Evolutionary conservation across 208 protist genomes (phyloP).

Genomic region (Leishmania braziliensis): DNA sequence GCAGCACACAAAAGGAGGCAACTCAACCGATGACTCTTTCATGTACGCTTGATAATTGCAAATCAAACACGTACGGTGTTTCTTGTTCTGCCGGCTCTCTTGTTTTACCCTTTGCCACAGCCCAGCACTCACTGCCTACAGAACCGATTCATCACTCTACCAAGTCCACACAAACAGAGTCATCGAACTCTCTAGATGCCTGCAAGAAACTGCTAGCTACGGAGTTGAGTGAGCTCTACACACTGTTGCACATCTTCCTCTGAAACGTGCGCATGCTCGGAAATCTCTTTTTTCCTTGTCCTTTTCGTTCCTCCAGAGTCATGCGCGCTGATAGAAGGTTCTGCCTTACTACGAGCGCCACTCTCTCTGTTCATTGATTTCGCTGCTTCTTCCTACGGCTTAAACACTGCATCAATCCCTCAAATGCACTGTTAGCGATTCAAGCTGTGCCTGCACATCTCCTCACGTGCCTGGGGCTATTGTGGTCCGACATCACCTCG

Average conservation of each 20-base stretch:
- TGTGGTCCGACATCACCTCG: not conserved
- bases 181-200: constrained; percentile 1
- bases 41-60: constrained; percentile 7
- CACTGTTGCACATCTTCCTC: constrained; percentile 68
- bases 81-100: not conserved
- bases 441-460: not conserved
- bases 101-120: not conserved
- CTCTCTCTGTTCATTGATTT: not conserved
- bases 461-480: not conserved
- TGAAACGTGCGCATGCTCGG: not conserved
- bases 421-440: not conserved
- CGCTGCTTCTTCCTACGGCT: not conserved
- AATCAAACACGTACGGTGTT: not conserved
- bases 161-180: constrained; percentile 18
- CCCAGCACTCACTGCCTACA: not conserved
- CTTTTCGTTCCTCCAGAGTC: not conserved
- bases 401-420: not conserved
- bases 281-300: not conserved
- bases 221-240: constrained; percentile 65
- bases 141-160: not conserved
- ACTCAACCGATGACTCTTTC: constrained; percentile 20
- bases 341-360: not conserved
- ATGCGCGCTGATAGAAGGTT: not conserved
- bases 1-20: not conserved
- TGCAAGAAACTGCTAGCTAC: constrained; percentile 31